Percentiles rank a stretch among this genome's conserved stretches.
phyloP scores from a whole-genome alignment of 768 basidiomycete species.

The Gloeostereum incarnatum region DNA sequence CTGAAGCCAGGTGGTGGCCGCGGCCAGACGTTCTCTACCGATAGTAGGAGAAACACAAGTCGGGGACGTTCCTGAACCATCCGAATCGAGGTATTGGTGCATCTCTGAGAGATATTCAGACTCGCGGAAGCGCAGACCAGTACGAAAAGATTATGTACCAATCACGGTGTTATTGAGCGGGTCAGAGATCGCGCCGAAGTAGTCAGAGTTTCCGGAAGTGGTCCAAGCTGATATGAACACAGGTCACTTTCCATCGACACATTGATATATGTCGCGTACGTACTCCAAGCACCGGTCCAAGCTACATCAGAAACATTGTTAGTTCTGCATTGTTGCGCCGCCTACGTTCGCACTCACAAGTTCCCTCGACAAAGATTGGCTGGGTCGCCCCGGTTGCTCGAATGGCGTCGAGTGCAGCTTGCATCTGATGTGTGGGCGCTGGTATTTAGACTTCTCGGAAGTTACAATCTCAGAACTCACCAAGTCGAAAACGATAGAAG shows the following conservation, averaged over 20 bases:
- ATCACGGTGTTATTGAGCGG: slow-evolving; percentile 56
- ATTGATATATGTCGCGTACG: slow-evolving; percentile 5
- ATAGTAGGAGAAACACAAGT: slow-evolving; percentile 53
- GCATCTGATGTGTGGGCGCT: slow-evolving; percentile 27
- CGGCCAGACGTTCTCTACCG: slow-evolving; percentile 45
- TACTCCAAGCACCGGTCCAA: slow-evolving; percentile 55
- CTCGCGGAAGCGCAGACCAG: background rate
- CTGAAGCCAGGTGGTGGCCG: slow-evolving; percentile 51
- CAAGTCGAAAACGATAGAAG: slow-evolving; percentile 37
- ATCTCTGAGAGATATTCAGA: slow-evolving; percentile 32
- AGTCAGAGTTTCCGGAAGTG: slow-evolving; percentile 45
- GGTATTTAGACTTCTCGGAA: slow-evolving; percentile 1
- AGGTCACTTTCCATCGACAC: slow-evolving; percentile 1
- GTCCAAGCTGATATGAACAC: slow-evolving; percentile 36
- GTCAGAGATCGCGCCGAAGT: slow-evolving; percentile 42
- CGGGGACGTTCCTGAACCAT: slow-evolving; percentile 45
- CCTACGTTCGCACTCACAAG: too few relatives aligned
- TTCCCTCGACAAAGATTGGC: slow-evolving; percentile 38
- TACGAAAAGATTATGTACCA: slow-evolving; percentile 20
- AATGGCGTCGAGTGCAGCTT: slow-evolving; percentile 61
- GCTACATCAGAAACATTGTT: slow-evolving; percentile 28
- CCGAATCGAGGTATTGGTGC: slow-evolving; percentile 65
- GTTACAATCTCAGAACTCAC: slow-evolving; percentile 19
- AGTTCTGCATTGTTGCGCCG: background rate
- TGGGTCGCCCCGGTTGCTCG: slow-evolving; percentile 55